Conservation (phyloP, 148 eudicot species). For the Cornus controversa region DNA sequence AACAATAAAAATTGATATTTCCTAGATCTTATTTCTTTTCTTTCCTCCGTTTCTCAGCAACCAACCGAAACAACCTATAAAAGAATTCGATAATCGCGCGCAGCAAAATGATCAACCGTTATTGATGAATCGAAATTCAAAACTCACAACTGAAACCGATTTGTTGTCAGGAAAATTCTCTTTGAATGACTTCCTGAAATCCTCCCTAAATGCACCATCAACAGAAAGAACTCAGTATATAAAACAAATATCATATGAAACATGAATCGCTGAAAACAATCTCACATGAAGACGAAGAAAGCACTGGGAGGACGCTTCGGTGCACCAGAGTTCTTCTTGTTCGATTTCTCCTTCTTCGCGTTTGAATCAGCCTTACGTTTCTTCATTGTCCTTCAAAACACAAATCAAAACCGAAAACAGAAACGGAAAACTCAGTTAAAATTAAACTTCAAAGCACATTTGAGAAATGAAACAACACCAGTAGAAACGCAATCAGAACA, state of each 20-base stretch:
- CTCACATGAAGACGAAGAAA: constrained; percentile 36
- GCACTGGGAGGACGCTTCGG: constrained; percentile 37
- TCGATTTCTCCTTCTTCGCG: constrained; percentile 15
- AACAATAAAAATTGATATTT: neutral
- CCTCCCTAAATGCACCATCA: constrained; percentile 26
- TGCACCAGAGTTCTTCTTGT: constrained; percentile 28
- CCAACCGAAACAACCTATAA: neutral
- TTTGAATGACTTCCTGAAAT: constrained; percentile 32
- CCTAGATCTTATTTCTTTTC: neutral
- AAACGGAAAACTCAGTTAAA: neutral
- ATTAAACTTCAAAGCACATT: neutral
- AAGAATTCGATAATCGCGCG: no score
- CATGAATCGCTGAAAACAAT: no score
- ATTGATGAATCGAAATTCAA: neutral
- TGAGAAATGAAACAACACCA: neutral
- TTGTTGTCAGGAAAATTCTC: constrained; percentile 43
- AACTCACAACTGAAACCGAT: constrained; percentile 29
- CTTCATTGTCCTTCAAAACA: constrained; percentile 16
- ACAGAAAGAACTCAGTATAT: neutral
- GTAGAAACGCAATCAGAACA: neutral
- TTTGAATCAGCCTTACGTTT: constrained; percentile 16
- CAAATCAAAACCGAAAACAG: neutral
- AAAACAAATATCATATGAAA: neutral
- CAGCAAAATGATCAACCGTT: neutral
- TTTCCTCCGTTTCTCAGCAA: neutral